Conservation (phyloP, 192 early-diverging fungal species). For the Entomortierella beljakovae region DNA sequence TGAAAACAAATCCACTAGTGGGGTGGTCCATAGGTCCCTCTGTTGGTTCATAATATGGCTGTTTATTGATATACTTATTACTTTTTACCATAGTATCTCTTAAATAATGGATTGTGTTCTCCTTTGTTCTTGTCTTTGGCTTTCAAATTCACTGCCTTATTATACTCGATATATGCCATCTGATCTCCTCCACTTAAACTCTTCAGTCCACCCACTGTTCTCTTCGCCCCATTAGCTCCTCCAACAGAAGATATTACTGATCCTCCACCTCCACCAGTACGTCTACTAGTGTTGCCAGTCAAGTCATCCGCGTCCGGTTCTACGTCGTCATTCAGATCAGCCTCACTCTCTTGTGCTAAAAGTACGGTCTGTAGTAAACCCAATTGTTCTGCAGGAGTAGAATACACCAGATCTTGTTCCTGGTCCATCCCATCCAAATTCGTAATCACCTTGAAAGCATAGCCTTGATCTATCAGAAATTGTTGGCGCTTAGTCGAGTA, state of each 20-base stretch:
- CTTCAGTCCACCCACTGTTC: slow-evolving; percentile 75
- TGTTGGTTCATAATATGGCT: background rate
- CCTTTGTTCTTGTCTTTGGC: slow-evolving; percentile 54
- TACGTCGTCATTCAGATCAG: slow-evolving; percentile 69
- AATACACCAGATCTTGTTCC: slow-evolving; percentile 81
- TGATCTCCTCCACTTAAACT: slow-evolving; percentile 89
- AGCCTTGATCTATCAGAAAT: slow-evolving; percentile 99
- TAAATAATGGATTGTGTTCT: slow-evolving; percentile 75
- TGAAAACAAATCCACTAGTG: background rate
- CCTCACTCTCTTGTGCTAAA: slow-evolving; percentile 73
- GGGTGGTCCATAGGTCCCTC: background rate
- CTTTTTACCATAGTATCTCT: slow-evolving; percentile 70
- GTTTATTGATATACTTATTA: slow-evolving; percentile 10
- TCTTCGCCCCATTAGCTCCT: slow-evolving; percentile 56
- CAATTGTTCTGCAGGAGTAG: slow-evolving; percentile 78
- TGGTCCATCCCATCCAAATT: slow-evolving; percentile 93
- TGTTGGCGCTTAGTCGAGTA: slow-evolving; percentile 99
- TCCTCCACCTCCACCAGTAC: slow-evolving; percentile 50
- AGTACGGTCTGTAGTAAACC: slow-evolving; percentile 88
- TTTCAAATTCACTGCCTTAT: slow-evolving; percentile 45
- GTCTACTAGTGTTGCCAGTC: slow-evolving; percentile 55
- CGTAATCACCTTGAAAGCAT: slow-evolving; percentile 99
- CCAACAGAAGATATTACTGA: slow-evolving; percentile 54
- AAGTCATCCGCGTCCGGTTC: slow-evolving; percentile 73
- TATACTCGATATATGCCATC: slow-evolving; percentile 94